Conservation (phyloP, 176 grass and related monocot genomes). For the Melocanna baccifera region DNA sequence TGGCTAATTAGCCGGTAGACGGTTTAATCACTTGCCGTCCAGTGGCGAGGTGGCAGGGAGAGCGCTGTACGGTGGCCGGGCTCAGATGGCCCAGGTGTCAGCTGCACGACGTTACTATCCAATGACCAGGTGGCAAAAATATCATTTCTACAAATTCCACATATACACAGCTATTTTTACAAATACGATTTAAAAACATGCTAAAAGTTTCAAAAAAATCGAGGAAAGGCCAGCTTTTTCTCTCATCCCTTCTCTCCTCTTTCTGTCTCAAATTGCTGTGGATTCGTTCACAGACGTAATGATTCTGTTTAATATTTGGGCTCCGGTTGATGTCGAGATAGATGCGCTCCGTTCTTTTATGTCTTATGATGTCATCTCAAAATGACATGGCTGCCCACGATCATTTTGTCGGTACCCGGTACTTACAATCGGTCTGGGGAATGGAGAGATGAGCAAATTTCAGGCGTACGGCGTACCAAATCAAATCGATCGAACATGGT, state of each 20-base stretch:
- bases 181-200: too few relatives aligned
- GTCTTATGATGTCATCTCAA: neutral
- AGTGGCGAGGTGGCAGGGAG: too few relatives aligned
- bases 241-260: neutral
- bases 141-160: too few relatives aligned
- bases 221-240: neutral
- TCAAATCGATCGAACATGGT: neutral
- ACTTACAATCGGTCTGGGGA: neutral
- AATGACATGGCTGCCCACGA: neutral
- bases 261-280: neutral
- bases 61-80: too few relatives aligned
- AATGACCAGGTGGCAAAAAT: too few relatives aligned
- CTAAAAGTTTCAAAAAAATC: too few relatives aligned
- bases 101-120: too few relatives aligned
- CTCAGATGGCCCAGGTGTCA: too few relatives aligned
- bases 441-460: neutral
- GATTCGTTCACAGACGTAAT: neutral
- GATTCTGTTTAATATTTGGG: slow-evolving; percentile 2
- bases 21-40: too few relatives aligned
- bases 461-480: neutral
- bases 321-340: neutral
- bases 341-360: neutral
- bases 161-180: too few relatives aligned
- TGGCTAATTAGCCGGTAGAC: too few relatives aligned
- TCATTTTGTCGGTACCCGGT: neutral